phyloP scores from a whole-genome alignment of 768 basidiomycete genomes.

The Psilocybe cyanescens region DNA sequence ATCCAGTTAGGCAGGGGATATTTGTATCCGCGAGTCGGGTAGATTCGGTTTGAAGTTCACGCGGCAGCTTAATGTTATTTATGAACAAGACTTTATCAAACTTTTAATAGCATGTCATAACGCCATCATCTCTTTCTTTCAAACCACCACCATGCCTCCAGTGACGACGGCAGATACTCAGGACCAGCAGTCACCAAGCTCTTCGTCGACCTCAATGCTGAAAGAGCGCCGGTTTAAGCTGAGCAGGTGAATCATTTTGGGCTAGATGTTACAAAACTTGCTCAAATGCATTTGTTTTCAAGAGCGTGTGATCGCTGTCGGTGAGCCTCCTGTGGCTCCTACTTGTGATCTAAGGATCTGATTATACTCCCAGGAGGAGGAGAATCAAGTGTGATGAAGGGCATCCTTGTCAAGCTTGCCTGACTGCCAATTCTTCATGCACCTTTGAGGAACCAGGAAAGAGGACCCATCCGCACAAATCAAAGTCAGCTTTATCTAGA shows the following conservation, averaged over 20 bases:
- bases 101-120: constrained; percentile 23
- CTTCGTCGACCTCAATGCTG: constrained; percentile 51
- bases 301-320: constrained; percentile 92
- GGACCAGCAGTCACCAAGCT: constrained; percentile 39
- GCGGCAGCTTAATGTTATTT: constrained; percentile 23
- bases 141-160: constrained; percentile 51
- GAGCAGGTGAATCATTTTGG: constrained; percentile 64
- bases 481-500: constrained; percentile 60
- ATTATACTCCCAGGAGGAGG: constrained; percentile 55
- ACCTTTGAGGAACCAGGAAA: constrained; percentile 90
- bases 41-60: constrained; percentile 35
- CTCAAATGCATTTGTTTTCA: constrained; percentile 9
- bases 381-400: constrained; percentile 90
- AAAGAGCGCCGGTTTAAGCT: constrained; percentile 89
- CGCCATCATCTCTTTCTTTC: constrained; percentile 28
- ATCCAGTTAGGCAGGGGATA: neutral
- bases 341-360: constrained; percentile 6
- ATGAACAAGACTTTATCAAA: constrained; percentile 19
- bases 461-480: constrained; percentile 85
- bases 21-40: constrained; percentile 29
- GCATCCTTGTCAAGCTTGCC: constrained; percentile 85
- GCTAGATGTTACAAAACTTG: neutral
- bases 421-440: constrained; percentile 81
- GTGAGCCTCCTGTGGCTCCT: constrained; percentile 47
- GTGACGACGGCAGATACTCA: constrained; percentile 44